Evolutionary conservation across 1,284 basidiomycete species (phyloP).

Genomic region (Psilocybe mexicana): DNA sequence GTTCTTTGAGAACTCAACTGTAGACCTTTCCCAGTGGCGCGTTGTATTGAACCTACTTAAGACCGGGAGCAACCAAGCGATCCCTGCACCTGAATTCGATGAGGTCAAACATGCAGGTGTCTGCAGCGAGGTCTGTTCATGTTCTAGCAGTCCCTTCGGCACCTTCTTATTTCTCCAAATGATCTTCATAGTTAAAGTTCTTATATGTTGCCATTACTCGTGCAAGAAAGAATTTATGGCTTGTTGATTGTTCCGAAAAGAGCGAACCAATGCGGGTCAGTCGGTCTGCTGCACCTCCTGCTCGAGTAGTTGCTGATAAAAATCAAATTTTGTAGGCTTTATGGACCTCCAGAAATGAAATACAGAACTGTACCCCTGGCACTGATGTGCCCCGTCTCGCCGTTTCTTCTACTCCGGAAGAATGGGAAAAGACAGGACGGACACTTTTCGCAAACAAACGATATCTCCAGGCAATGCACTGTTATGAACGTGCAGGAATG

Average conservation of each 20-base stretch:
- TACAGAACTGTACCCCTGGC: conserved; percentile 32
- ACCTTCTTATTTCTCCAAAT: background rate
- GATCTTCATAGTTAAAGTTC: conserved; percentile 40
- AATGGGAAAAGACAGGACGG: conserved; percentile 57
- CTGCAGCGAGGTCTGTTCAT: conserved; percentile 53
- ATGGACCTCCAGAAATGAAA: conserved; percentile 19
- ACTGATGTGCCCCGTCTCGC: conserved; percentile 32
- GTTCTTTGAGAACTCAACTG: conserved; percentile 67
- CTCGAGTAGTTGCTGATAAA: background rate
- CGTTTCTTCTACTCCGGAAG: conserved; percentile 31
- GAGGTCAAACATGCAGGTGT: conserved; percentile 56
- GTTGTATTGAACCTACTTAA: conserved; percentile 51
- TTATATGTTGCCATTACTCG: conserved; percentile 74
- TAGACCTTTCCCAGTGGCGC: conserved; percentile 57
- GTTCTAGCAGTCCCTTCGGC: background rate
- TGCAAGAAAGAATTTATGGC: conserved; percentile 68
- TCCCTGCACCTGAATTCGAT: conserved; percentile 52
- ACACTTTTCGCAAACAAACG: conserved; percentile 54
- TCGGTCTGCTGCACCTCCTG: background rate
- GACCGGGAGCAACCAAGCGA: background rate
- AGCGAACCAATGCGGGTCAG: conserved; percentile 62
- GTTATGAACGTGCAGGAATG: conserved; percentile 55
- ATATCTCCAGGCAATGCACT: conserved; percentile 61
- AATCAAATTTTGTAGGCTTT: conserved; percentile 9
- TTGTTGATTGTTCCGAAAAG: conserved; percentile 60